Evolutionary conservation across 495 filamentous ascomycete species (phyloP), one percentile per base, ranked within the genome.

Genomic region (Aspergillus nidulans): DNA sequence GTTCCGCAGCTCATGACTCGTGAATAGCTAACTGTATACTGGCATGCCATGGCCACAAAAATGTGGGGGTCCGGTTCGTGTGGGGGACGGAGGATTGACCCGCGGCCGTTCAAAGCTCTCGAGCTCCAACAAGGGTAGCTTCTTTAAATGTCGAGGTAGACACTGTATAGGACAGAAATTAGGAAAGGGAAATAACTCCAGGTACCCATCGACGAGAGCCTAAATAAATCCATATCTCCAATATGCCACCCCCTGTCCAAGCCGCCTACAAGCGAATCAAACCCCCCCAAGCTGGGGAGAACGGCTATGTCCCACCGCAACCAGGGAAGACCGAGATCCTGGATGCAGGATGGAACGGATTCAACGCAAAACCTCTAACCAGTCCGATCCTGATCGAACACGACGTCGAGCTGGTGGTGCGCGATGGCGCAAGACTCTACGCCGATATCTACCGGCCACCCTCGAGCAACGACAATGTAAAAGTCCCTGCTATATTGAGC

Each of bases 401-500:
- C 19, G 69, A 72, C 30, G 58, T 74, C 24, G 62, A 64, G 26
- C 60, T 70, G 6, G 49, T 58, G 28, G 53, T 63, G 3, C 65
- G 71, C 4, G 71, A 76, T 48, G 65, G 69, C 38, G 50, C 43
- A 7, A 36, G 56, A 0, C 61, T 74, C 13, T 70, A 71, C 49
- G 62, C 54, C 1, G 71, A 76, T 44, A 61, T 74, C 9, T 76
- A 69, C 41, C 62, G 71, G 8, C 30, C 30, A 44, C 72, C 71
- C 6, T 30, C 59, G 6, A 55, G 54, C 20, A 62, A 63, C 39
- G 39, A 34, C 20, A 62, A 63, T 16, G 39, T 10, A 7, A 62
- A 62, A n/a, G 61, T 75, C 4, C 73, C 73, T 0, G 73, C 71
- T 5, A 51, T 76, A 10, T 25, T 77, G 1, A 60, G 60, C 51